Base-by-base conservation (phyloP, 768 basidiomycete genomes). In the Boletus rubropictus region DNA sequence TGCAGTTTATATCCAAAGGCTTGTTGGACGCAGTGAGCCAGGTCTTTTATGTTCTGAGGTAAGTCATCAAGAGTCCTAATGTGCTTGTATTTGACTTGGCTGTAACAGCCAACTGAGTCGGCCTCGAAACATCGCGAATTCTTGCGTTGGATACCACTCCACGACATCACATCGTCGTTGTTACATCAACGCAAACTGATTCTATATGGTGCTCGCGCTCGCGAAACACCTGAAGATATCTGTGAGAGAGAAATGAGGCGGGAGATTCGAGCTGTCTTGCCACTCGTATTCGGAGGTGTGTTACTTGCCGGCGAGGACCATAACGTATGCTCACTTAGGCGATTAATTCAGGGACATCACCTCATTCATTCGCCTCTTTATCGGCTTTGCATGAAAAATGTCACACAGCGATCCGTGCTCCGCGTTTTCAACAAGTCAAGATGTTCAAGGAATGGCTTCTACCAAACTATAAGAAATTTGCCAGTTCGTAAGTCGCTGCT, bases 11-110 rank as follows among this genome's bases (percentile, higher is more conserved):
- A 77, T 90, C 32, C 86, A 89, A 57, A 78, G 86, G 34, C 71
- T 91, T n/a, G 80, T 92, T 45, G 87, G 87, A 4, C 77, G 89
- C 15, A 82, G 86, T 8, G 89, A 90, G 60, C 55, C 65, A 0
- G 84, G 81, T 7, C 63, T 89, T 29, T 74, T 75, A 4, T 72
- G 61, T 51, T 63, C 65, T 14, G 76, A 82, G 65, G 84, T 84
- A 55, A 28, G 74, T 42, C 12, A 9, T 28, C 7, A 8, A 14
- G 7, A 20, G 29, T 10, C 4, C 1, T 8, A 3, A 22, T 29
- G 17, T 40, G 12, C 10, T 24, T 39, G n/a, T 8, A 22, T 34
- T 27, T 52, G 44, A 54, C 29, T 36, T 2, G 14, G 3, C 9
- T 40, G 3, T 28, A 22, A 44, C 34, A 55, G 50, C 54, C 57